Percentiles rank a stretch among this genome's conserved stretches.
These are phyloP conservation scores for Cenchrus americanus DNA, from an alignment of 176 grass and related monocot genomes.

Conservation along the genomic window DNA sequence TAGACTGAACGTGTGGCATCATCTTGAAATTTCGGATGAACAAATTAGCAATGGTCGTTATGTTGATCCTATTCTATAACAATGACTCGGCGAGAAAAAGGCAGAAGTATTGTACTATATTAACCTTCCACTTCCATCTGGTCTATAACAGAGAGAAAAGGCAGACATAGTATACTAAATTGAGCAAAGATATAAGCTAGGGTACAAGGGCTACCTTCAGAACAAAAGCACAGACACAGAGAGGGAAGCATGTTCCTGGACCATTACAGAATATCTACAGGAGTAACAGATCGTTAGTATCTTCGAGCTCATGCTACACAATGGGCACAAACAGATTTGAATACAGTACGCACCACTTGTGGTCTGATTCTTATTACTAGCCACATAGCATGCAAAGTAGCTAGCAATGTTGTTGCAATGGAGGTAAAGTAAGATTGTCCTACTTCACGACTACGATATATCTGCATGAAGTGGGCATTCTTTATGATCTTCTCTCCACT, in stretches of 20 bases:
- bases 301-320: constrained; percentile 27
- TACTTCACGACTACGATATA: constrained; percentile 96
- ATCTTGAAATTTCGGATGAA: background rate
- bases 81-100: background rate
- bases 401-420: constrained; percentile 78
- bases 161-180: background rate
- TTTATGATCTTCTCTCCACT: constrained; percentile 36
- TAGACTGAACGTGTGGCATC: background rate
- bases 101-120: background rate
- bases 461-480: constrained; percentile 71
- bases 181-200: background rate
- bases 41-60: background rate
- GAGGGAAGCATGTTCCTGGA: constrained; percentile 87
- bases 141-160: background rate
- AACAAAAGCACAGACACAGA: constrained; percentile 80
- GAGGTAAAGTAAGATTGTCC: constrained; percentile 94
- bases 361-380: constrained; percentile 81
- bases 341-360: constrained; percentile 68
- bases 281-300: constrained; percentile 34
- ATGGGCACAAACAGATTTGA: constrained; percentile 20
- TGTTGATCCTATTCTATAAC: background rate
- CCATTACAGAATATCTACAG: constrained; percentile 93
- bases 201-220: constrained; percentile 62
- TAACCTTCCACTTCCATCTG: background rate
- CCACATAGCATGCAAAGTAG: constrained; percentile 78